A percentile compares a stretch with the other conserved stretches of the same genome.
Evolutionary conservation across 495 filamentous ascomycete species (phyloP).

Genomic region (Xylaria acuta): DNA sequence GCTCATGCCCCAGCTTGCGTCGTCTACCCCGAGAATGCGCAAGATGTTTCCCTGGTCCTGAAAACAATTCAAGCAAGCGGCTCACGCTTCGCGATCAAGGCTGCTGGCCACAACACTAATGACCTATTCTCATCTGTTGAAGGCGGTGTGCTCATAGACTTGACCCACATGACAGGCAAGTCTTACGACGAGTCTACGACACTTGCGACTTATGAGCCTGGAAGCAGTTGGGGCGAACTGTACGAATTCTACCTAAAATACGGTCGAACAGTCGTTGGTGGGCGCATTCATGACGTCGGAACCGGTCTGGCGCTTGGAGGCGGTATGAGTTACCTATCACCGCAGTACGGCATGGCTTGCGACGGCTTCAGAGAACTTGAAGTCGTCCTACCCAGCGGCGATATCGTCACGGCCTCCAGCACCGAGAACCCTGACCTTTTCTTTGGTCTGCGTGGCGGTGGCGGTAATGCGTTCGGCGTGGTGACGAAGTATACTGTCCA

Average conservation of each 20-base stretch:
- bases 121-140: slow-evolving; percentile 45
- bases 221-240: slow-evolving; percentile 42
- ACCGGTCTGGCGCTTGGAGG: slow-evolving; percentile 45
- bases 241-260: slow-evolving; percentile 42
- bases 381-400: slow-evolving; percentile 27
- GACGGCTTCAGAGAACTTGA: slow-evolving; percentile 36
- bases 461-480: slow-evolving; percentile 56
- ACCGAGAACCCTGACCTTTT: slow-evolving; percentile 29
- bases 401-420: slow-evolving; percentile 27
- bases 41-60: slow-evolving; percentile 31
- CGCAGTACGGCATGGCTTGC: slow-evolving; percentile 47
- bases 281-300: slow-evolving; percentile 42
- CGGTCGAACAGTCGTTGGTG: slow-evolving; percentile 45
- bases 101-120: slow-evolving; percentile 55
- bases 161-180: slow-evolving; percentile 34
- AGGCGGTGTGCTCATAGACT: slow-evolving; percentile 50
- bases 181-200: slow-evolving; percentile 43
- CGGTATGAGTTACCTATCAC: slow-evolving; percentile 47
- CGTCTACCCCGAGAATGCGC: slow-evolving; percentile 37
- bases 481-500: slow-evolving; percentile 50
- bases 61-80: slow-evolving; percentile 16
- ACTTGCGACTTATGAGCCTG: slow-evolving; percentile 43
- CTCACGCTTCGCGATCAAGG: slow-evolving; percentile 51
- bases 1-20: slow-evolving; percentile 41
- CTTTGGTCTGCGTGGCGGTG: slow-evolving; percentile 42